Base-by-base conservation (phyloP, 2,329 filamentous ascomycete genomes). In the Xylariaceae sp. region DNA sequence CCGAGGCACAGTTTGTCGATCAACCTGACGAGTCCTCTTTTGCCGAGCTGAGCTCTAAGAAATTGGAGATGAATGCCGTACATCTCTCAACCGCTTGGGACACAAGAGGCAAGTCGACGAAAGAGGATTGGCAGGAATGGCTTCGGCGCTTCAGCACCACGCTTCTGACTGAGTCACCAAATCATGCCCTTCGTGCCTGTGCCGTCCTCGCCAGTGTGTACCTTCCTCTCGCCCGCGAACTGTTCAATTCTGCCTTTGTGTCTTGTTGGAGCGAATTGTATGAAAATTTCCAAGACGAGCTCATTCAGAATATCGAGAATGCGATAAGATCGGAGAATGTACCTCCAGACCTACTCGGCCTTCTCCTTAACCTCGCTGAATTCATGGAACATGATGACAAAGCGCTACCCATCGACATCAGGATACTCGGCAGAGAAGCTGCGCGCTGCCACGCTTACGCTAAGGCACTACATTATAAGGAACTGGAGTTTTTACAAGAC, bases 371-470 rank as follows among this genome's bases (percentile, higher is more conserved):
- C 58, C 76, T 99, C 38, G 93, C 93, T 17, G 93, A 99, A 62
- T 99, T 98, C 64, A 99, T 99, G 93, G 93, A 99, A 62, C 93
- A 98, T 59, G 94, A 98, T 55, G 93, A 99, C 63, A 98, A 98
- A 64, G 91, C 94, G 12, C 71, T 99, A 39, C 93, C 93, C 2
- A 98, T 99, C 48, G 94, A 99, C 60, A 96, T 99, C 50, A 78
- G 93, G 37, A 89, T 93, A 9, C 76, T 98, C 9, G 94, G 94
- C 24, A 86, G 91, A 60, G 95, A 97, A 63, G 93, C 93, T 37
- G 91, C 87, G 16, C 91, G 94, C 56, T 98, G 94, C 53, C 93
- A 99, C 64, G 94, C 93, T 4, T 98, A 95, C 61, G 93, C 93
- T 26, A 99, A 99, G 66, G 93, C 93, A 9, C 72, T 99, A 30